Base-by-base conservation (phyloP, 2,329 filamentous ascomycete species). In the Trichoderma atroviride region DNA sequence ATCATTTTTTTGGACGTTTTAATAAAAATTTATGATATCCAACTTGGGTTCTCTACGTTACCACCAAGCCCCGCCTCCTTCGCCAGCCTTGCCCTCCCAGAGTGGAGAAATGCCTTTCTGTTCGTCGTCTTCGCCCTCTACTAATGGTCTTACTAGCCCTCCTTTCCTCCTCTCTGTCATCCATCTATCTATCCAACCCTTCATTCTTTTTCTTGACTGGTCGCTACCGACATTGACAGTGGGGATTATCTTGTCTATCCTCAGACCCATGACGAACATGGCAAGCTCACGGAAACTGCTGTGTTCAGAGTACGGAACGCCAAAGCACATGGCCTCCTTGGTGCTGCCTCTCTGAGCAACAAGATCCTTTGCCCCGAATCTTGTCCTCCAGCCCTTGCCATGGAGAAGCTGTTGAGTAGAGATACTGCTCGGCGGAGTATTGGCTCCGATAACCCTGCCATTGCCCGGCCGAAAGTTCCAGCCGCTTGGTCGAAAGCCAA, bases 281-380 rank as follows among this genome's bases (percentile, higher is more conserved):
- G 93, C 95, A 77, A 99, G 80, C 83, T 99, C 96, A 52, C 95
- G 86, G 77, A 99, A 99, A 71, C 92, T 96, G 78, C 92, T 96
- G 79, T 99, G 96, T 81, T 99, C 96, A 63, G 91, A 94, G 78
- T 99, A 99, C 2, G 96, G 96, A 2, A 98, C 96, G 0, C 93
- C 94, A 74, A 96, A 97, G 78, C 94, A 97, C 78, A 91, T 91
- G 47, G 92, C 92, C 74, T 95, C 90, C 59, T 86, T 86, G 3
- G 92, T 94, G 79, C 92, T 94, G 3, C 96, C 96, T 4, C 93
- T 87, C 80, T 97, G 93, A 0, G 93, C 91, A 0, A 89, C 84
- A 52, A 99, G 86, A 70, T 97, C 92, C 9, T 84, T 82, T 74
- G 88, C 88, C 0, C 84, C 84, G 77, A 94, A 98, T 2, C 87